These are phyloP conservation scores for Iberis pinnata DNA, from an alignment of 345 rosid species.

Conservation along the genomic window DNA sequence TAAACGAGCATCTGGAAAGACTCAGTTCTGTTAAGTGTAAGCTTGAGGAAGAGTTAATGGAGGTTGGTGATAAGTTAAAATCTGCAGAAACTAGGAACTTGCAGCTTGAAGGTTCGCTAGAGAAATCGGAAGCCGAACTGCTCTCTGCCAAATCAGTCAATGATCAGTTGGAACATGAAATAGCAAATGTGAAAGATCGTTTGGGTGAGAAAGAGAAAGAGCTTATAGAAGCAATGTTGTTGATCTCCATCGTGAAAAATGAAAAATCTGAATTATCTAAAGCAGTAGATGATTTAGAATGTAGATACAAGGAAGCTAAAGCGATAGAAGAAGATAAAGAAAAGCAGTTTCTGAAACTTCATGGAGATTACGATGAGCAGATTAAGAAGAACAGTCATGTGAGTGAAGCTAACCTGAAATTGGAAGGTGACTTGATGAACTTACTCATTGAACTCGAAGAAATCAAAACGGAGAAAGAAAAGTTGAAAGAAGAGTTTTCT, in stretches of 20 bases:
- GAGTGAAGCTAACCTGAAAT: slow-evolving; percentile 37
- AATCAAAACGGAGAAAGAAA: slow-evolving; percentile 44
- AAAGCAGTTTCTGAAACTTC: slow-evolving; percentile 47
- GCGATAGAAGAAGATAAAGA: slow-evolving; percentile 39
- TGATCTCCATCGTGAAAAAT: slow-evolving; percentile 30
- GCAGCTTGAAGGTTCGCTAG: slow-evolving; percentile 35
- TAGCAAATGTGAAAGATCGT: slow-evolving; percentile 37
- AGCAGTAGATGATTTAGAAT: slow-evolving; percentile 47
- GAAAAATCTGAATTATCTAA: slow-evolving; percentile 41
- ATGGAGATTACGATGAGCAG: slow-evolving; percentile 44
- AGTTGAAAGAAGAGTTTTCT: slow-evolving; percentile 42
- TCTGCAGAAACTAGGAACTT: slow-evolving; percentile 33
- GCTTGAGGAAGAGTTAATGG: slow-evolving; percentile 46
- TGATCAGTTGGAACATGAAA: slow-evolving; percentile 40
- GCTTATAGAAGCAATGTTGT: slow-evolving; percentile 38
- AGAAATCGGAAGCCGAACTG: slow-evolving; percentile 36
- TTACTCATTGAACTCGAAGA: slow-evolving; percentile 39
- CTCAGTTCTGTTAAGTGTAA: slow-evolving; percentile 42
- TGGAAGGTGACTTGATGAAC: slow-evolving; percentile 43
- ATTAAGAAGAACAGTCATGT: slow-evolving; percentile 35
- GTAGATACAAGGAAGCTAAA: slow-evolving; percentile 52
- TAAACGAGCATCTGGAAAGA: slow-evolving; percentile 35
- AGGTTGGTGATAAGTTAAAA: slow-evolving; percentile 37
- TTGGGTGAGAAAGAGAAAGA: slow-evolving; percentile 41
- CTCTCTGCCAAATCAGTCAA: slow-evolving; percentile 36